Base-by-base conservation (phyloP, 345 rosid genomes). In the Populus pruinosa region DNA sequence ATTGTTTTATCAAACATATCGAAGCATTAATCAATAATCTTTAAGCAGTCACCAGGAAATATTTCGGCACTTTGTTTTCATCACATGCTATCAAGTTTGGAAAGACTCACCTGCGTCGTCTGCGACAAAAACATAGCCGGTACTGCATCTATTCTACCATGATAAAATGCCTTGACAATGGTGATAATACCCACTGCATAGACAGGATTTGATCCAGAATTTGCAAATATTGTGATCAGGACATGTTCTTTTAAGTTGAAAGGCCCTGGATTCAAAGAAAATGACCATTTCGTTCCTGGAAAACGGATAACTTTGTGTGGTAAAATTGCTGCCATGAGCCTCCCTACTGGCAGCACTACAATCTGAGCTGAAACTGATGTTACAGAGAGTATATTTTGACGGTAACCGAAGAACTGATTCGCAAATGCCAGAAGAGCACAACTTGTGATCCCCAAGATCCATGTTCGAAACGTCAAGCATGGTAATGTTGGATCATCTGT, bases 201-300 rank as follows among this genome's bases (percentile, higher is more conserved):
- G 16, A 81, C 87, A 8, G 64, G 4, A 6, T 31, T 85, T 5
- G 90, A 86, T 36, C 93, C 90, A 1, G 87, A 67, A 69, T 82
- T 85, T 3, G 89, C 86, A 4, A 88, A 88, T 61, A 90, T 88
- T 20, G 91, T 88, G 79, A 88, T 83, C 14, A 90, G 80, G 33
- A 87, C 90, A 69, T 88, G 91, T 67, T 90, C 93, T 72, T 88
- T 90, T 20, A 86, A 35, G 81, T 84, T 90, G 79, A 88, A 90
- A 25, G 90, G 93, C 67, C 91, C 93, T 44, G 91, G 90, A 82
- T 85, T 88, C 72, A 88, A 66, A 12, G 88, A 85, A 63, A 86
- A 83, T 1, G 87, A 76, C 86, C 85, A 85, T 44, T 78, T 83
- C 4, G 88, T 88, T 62, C 77, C 27, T 0, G 87, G 90, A 70